Evolutionary conservation across 148 eudicot genomes (phyloP), one percentile per base, ranked within the genome.

Genomic region (Nyssa sinensis): DNA sequence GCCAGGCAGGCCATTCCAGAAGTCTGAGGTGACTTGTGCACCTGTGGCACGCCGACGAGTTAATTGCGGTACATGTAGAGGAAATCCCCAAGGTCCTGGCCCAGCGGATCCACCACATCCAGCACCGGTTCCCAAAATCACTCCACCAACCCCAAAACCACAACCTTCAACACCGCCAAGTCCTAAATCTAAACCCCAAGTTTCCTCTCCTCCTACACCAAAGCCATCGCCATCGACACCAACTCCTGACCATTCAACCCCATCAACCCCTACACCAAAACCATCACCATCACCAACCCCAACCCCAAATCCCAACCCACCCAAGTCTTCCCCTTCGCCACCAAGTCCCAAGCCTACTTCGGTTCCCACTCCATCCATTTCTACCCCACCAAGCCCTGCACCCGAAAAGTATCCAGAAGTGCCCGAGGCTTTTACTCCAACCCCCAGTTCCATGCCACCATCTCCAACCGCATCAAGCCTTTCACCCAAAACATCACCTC

Each of bases 61-160:
- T 23, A 84, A 87, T 72, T 91, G 93, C 47, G 76, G 47, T 1
- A 55, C 72, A 19, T 83, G 91, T 11, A 77, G 88, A 0, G 75
- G 59, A 55, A 23, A 55, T 44, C 6, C 59, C 25, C 25, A 19
- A 2, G 59, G 19, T 55, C 59, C 59, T 3, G 21, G 57, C 24
- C 23, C 28, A 7, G 57, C 25, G 21, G 57, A 51, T n/a, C n/a
- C n/a, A n/a, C n/a, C n/a, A n/a, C n/a, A n/a, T n/a, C n/a, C n/a
- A n/a, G n/a, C n/a, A n/a, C n/a, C n/a, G 66, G 79, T 17, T 59
- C 74, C 17, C 72, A 10, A 71, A 63, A 14, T 12, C 78, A 23
- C 75, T 83, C 60, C 79, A 30, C 62, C 81, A 12, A 59, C 73
- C 0, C 74, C 84, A 0, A n/a, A n/a, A 44, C 51, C 51, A 44